Percentiles rank a stretch among this genome's conserved stretches.
Conservation (phyloP, 495 filamentous ascomycete genomes). For the Cercophora samala region DNA sequence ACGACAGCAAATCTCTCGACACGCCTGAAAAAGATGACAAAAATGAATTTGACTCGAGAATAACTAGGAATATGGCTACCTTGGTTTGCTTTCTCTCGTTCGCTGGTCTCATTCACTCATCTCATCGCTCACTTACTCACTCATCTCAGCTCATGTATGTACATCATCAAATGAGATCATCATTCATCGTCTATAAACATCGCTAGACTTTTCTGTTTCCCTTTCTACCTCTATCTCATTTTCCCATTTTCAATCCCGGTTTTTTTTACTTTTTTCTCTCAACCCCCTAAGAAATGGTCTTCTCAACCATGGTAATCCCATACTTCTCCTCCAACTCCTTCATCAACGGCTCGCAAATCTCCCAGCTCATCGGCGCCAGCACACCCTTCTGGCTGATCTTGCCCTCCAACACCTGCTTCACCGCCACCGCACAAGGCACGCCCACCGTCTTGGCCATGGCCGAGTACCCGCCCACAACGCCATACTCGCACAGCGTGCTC, state of each 20-base stretch:
- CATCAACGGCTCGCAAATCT: conserved; percentile 69
- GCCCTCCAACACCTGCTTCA: conserved; percentile 80
- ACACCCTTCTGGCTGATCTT: conserved; percentile 74
- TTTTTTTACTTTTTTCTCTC: conserved; percentile 14
- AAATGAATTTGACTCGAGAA: no score
- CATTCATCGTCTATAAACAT: background rate
- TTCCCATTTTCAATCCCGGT: no score
- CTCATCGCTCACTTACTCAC: background rate
- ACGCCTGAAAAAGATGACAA: background rate
- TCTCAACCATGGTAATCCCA: conserved; percentile 36
- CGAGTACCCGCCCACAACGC: conserved; percentile 74
- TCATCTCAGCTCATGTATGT: background rate
- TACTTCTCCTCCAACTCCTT: conserved; percentile 50
- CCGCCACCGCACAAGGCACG: conserved; percentile 51
- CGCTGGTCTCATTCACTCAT: background rate
- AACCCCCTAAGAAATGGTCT: conserved; percentile 31
- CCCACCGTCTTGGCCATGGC: conserved; percentile 73
- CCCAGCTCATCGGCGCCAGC: conserved; percentile 72
- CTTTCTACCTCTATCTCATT: background rate
- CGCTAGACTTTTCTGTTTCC: background rate
- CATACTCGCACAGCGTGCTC: conserved; percentile 82
- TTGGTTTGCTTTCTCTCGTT: background rate
- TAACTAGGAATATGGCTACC: no score
- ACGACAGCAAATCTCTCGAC: background rate
- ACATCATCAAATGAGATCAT: background rate